Conservation (phyloP, 768 basidiomycete genomes). For the Sporobolomyces roseus region DNA sequence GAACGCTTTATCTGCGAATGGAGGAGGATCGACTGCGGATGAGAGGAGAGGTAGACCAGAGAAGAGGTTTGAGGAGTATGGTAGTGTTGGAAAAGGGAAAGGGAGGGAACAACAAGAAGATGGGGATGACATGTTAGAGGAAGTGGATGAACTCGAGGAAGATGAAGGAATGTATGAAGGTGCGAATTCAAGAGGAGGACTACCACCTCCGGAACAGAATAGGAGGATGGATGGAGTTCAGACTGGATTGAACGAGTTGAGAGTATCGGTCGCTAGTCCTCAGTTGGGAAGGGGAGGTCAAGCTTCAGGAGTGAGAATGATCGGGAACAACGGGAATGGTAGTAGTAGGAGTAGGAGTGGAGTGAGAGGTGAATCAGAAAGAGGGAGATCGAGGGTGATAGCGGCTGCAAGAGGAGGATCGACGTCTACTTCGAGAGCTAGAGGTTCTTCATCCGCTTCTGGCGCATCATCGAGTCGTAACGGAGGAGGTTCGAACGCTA, state of each 20-base stretch:
- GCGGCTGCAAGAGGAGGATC: constrained; percentile 6
- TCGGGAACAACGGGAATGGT: neutral
- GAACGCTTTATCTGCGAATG: neutral
- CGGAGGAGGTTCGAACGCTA: too few relatives aligned
- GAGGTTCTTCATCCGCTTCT: constrained; percentile 26
- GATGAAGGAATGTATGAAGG: constrained; percentile 1
- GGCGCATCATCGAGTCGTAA: neutral
- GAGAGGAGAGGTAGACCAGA: constrained; percentile 36
- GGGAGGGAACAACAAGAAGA: constrained; percentile 2
- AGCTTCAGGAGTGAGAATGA: too few relatives aligned
- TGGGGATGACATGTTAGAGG: constrained; percentile 24
- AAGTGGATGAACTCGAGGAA: constrained; percentile 32
- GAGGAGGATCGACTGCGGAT: constrained; percentile 8
- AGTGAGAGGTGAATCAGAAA: constrained; percentile 24
- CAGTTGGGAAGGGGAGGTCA: constrained; percentile 12
- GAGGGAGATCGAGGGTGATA: constrained; percentile 22
- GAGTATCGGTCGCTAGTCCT: constrained; percentile 24
- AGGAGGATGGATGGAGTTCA: constrained; percentile 38
- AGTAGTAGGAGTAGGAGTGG: constrained; percentile 2
- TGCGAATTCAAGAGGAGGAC: neutral
- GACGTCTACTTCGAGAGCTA: constrained; percentile 9
- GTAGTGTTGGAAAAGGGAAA: constrained; percentile 23
- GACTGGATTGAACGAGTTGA: constrained; percentile 29
- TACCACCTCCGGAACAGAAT: neutral
- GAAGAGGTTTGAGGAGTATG: constrained; percentile 34